Base-by-base conservation (phyloP, 2,329 filamentous ascomycete genomes). In the Myrmaecium sp. region DNA sequence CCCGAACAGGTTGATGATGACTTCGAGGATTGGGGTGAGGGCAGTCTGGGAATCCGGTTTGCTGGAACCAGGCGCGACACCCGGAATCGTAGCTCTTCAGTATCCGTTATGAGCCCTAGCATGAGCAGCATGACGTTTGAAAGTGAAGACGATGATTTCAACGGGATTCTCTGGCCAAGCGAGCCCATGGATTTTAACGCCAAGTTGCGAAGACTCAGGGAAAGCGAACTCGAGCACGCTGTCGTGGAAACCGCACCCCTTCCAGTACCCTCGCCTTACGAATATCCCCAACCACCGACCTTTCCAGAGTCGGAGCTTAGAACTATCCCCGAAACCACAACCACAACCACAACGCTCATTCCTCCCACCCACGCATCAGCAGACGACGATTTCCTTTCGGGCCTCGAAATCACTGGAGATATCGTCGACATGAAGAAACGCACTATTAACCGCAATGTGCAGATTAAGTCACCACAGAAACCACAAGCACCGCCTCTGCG, bases 131-230 rank as follows among this genome's bases (percentile, higher is more conserved):
- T 92, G 39, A 93, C 83, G 2, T 68, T 71, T 6, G 89, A 94
- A 56, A 95, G 84, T 44, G 86, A 94, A 45, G 84, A 93, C 38
- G 86, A 95, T 49, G 77, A 79, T 5, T 67, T 95, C 33, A 80
- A 89, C 33, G 86, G 86, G n/a, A 64, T 98, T 9, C 61, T 93
- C 12, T 62, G 95, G 11, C 89, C 89, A 0, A 65, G 68, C 28
- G 84, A 83, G 1, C 81, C 81, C 12, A 61, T 98, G 27, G 74
- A 93, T 50, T 78, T 95, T 42, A 68, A 69, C 21, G 74, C 82
- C 36, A 73, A 82, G 27, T 58, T 95, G 21, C 74, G 76, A 40
- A 74, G 72, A 43, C 66, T 78, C 33, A 71, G 77, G 42, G 67
- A 58, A 26, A 48, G 52, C 12, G 56, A 60, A 26, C 34, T 38